Base-by-base conservation (phyloP, 129 eudicot genomes). In the Mikania micrantha region DNA sequence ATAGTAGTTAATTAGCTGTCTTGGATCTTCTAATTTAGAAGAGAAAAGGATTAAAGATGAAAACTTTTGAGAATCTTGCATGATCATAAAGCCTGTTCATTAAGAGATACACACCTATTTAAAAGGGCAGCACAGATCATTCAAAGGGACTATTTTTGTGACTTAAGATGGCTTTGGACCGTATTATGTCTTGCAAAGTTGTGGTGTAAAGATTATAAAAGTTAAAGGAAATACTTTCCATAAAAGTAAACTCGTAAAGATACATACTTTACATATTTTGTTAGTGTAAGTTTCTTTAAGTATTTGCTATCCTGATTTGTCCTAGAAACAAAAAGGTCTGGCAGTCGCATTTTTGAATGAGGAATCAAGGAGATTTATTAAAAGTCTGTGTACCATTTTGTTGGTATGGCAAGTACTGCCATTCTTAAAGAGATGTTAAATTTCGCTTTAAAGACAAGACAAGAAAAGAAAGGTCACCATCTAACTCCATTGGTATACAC, bases 401-500 rank as follows among this genome's bases (percentile, higher is more conserved):
- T 39, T 65, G 58, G 66, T 66, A 60, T 66, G 66, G 44, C 28
- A 22, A 64, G 60, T 20, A 54, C 50, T 45, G 57, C 79, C 24
- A 54, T 66, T 66, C 79, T 66, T 74, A n/a, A 74, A 57, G 79
- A 57, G 49, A 66, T 29, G 73, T 56, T 25, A 85, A 74, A 74
- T 87, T 84, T 87, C 32, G 70, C 97, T 87, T 90, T 72, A 73
- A 90, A 85, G 89, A 87, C 87, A 90, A 74, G 85, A 48, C 49
- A 62, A 48, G 61, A 64, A 83, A 62, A 48, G 61, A 64, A 85
- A 74, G 78, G 79, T 74, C 74, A 57, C 79, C 65, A 82, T 78
- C 69, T 64, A 69, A 57, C 84, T 67, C 48, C 80, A 50, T 25
- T 50, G 41, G 47, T 59, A 58, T 75, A 69, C 39, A 61, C 59